phyloP scores from a whole-genome alignment of 768 basidiomycete genomes.

The Termitomyces bulborhizus region DNA sequence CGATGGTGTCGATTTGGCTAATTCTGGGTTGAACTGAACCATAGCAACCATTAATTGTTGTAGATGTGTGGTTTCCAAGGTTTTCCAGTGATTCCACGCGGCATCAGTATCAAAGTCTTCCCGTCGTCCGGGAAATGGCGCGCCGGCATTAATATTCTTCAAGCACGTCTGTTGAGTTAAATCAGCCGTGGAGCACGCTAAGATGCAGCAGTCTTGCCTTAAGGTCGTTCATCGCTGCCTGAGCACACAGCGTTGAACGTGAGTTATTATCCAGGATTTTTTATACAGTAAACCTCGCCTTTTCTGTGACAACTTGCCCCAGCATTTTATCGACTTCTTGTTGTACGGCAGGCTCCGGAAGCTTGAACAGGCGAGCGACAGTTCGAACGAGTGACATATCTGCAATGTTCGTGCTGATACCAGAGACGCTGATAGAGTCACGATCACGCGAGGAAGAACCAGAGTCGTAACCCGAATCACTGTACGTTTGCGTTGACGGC shows the following conservation, averaged over 20 bases:
- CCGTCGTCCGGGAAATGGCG: constrained; percentile 76
- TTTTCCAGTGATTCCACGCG: constrained; percentile 81
- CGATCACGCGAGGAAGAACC: constrained; percentile 52
- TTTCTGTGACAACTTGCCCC: constrained; percentile 64
- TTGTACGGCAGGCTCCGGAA: constrained; percentile 62
- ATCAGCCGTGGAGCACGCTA: constrained; percentile 8
- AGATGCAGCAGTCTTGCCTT: constrained; percentile 46
- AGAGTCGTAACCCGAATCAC: constrained; percentile 64
- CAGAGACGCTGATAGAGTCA: constrained; percentile 38
- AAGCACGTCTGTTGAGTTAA: constrained; percentile 61
- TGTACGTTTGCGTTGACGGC: constrained; percentile 43
- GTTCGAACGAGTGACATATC: constrained; percentile 77
- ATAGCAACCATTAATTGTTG: constrained; percentile 87
- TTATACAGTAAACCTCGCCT: constrained; percentile 30
- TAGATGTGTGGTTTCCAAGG: constrained; percentile 73
- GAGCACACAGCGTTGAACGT: not conserved
- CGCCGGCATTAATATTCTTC: constrained; percentile 84
- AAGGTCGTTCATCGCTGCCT: constrained; percentile 83
- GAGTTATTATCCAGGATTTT: not conserved
- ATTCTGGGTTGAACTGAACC: constrained; percentile 79
- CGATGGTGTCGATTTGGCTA: constrained; percentile 71
- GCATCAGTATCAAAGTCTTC: constrained; percentile 83
- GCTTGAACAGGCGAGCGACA: constrained; percentile 69
- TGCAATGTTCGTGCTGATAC: constrained; percentile 39
- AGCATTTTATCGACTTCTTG: constrained; percentile 65